phyloP scores from a whole-genome alignment of 2,329 filamentous ascomycete genomes.

The Chrysoporthe deuterocubensis region DNA sequence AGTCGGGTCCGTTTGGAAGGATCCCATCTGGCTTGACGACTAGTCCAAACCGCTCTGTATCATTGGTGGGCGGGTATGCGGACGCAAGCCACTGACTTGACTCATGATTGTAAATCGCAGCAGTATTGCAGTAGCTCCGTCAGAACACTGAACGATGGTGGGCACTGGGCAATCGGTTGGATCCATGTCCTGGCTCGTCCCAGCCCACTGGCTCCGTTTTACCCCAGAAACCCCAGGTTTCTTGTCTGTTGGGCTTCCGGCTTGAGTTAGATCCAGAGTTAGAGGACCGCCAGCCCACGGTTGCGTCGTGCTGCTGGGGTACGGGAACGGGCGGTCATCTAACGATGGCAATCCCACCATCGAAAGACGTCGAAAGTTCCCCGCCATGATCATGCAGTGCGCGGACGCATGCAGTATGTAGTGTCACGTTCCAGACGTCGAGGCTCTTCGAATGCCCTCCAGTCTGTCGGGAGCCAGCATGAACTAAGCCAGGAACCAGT shows the following conservation, averaged over 20 bases:
- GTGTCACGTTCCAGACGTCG: conserved; percentile 3
- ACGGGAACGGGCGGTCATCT: background rate
- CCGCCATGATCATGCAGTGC: no score
- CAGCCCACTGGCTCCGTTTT: conserved; percentile 14
- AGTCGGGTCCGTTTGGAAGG: background rate
- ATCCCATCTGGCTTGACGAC: background rate
- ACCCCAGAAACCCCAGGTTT: conserved; percentile 20
- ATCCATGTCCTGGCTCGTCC: conserved; percentile 1
- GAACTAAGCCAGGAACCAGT: background rate
- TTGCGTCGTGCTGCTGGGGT: background rate
- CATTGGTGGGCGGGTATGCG: background rate
- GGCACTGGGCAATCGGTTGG: background rate
- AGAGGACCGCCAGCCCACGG: background rate
- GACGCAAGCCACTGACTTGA: conserved; percentile 1
- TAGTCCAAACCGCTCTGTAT: background rate
- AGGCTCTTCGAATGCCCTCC: background rate
- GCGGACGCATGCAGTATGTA: conserved; percentile 1
- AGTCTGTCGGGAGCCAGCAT: background rate
- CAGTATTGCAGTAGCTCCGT: conserved; percentile 3
- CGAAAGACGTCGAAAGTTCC: background rate
- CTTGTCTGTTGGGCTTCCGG: background rate
- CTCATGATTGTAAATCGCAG: background rate
- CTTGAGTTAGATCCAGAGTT: background rate
- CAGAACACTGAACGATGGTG: background rate
- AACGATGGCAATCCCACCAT: background rate